Base-by-base conservation (phyloP, 1,284 basidiomycete species). In the Heterobasidion occidentale region DNA sequence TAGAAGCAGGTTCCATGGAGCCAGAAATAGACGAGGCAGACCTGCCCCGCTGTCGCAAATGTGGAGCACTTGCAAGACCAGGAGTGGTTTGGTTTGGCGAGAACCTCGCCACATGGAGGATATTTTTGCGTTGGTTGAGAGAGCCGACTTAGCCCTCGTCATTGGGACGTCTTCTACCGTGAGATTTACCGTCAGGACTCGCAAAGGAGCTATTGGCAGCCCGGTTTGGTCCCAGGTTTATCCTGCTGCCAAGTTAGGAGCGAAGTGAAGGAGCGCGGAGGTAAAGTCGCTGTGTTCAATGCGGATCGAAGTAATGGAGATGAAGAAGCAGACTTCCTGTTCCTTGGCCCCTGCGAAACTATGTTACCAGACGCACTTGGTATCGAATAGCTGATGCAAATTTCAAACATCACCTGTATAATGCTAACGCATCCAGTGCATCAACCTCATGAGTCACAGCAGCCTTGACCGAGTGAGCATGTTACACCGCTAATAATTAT, bases 1-100 rank as follows among this genome's bases (percentile, higher is more conserved):
- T 80, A 11, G 74, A 73, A 53, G 58, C 61, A 7, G 65, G 68
- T 20, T 64, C 63, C 9, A 61, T 68, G 42, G 77, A 79, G 60
- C 71, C 73, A 2, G 63, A 71, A 12, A 80, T 86, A 27, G 68
- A 76, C 12, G 55, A 68, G 33, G 64, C 69, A 2, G 68, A 75
- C 5, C 68, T 88, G 36, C 85, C 84, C 0, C 69, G 70, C 1
- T 87, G 84, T 64, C 63, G 65, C 14, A 67, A 72, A 56, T 86
- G 83, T 60, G 72, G 72, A 1, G 71, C 68, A 0, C 71, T 87
- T 7, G 71, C 77, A 1, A 72, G 84, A 27, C 84, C 84, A 3
- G 82, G 77, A 2, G 83, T 86, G 6, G 81, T 87, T 0, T 88
- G 83, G 84, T 87, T 87, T 62, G 83, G 78, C 6, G 84, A 86